A percentile compares a stretch with the other conserved stretches of the same genome.
phyloP scores from a whole-genome alignment of 1,284 basidiomycete genomes.

The Hymenochaete sp. region DNA sequence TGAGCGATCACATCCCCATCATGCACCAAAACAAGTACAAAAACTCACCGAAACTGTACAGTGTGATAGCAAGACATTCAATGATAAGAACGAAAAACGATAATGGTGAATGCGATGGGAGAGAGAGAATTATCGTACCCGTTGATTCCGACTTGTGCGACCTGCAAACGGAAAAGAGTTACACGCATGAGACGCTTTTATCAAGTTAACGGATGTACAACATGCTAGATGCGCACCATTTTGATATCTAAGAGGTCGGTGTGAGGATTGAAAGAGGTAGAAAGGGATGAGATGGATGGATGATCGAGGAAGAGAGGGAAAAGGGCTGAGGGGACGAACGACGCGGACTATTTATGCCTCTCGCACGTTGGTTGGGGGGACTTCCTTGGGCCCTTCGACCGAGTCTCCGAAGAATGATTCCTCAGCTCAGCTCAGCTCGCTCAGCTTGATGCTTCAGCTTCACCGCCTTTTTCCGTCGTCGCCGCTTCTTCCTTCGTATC shows the following conservation, averaged over 20 bases:
- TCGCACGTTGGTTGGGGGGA: slow-evolving; percentile 7
- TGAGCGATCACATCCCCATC: background rate
- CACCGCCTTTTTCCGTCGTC: background rate
- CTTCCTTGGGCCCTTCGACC: slow-evolving; percentile 6
- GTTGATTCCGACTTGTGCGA: slow-evolving; percentile 86
- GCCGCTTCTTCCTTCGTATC: background rate
- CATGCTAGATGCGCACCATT: background rate
- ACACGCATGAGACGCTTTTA: slow-evolving; percentile 1
- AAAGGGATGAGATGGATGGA: too few relatives aligned
- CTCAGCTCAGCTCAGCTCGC: too few relatives aligned
- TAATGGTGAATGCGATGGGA: background rate
- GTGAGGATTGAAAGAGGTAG: background rate
- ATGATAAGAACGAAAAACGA: background rate
- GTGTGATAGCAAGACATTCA: slow-evolving; percentile 2
- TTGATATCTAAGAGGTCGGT: slow-evolving; percentile 4
- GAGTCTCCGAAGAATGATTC: too few relatives aligned
- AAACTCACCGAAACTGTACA: slow-evolving; percentile 77
- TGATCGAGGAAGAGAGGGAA: slow-evolving; percentile 9
- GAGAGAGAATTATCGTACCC: slow-evolving; percentile 46
- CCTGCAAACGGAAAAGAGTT: slow-evolving; percentile 1
- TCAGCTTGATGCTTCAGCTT: slow-evolving; percentile 1
- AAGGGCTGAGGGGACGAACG: background rate
- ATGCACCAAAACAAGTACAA: slow-evolving; percentile 10
- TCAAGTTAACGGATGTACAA: background rate
- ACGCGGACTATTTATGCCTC: background rate